These are phyloP conservation scores for Priceomyces haplophilus DNA, from an alignment of 805 yeast species.

Conservation along the genomic window DNA sequence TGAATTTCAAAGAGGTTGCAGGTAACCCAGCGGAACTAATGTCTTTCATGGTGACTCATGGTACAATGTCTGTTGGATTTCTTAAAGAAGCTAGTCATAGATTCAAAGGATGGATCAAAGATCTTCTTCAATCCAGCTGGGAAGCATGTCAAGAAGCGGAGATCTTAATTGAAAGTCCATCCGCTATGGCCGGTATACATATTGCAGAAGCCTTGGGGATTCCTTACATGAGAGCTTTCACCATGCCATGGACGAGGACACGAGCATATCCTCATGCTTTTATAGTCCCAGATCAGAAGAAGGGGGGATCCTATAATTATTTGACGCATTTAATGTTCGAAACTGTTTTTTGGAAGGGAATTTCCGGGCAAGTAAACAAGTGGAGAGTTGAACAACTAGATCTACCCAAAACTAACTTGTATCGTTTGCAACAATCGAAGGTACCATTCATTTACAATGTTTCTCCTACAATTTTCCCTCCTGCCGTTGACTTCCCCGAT, in stretches of 20 bases:
- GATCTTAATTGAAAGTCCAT: constrained; percentile 89
- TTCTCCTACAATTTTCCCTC: constrained; percentile 85
- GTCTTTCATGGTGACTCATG: constrained; percentile 90
- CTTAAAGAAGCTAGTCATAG: constrained; percentile 77
- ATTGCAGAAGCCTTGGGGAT: constrained; percentile 88
- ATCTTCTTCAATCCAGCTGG: constrained; percentile 74
- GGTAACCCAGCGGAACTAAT: constrained; percentile 92
- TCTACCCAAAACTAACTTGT: constrained; percentile 67
- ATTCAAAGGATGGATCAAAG: constrained; percentile 80
- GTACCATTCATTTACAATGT: constrained; percentile 89
- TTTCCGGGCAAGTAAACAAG: constrained; percentile 76
- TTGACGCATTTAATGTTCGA: constrained; percentile 92
- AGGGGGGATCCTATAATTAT: constrained; percentile 90
- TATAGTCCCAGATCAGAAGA: constrained; percentile 87
- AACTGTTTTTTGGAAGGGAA: constrained; percentile 90
- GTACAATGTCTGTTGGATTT: constrained; percentile 78
- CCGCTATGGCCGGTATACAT: constrained; percentile 93
- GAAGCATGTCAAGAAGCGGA: constrained; percentile 81
- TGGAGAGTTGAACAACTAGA: constrained; percentile 76
- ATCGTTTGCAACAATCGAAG: constrained; percentile 66
- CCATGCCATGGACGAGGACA: constrained; percentile 98
- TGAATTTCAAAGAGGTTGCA: constrained; percentile 72
- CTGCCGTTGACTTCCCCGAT: constrained; percentile 88
- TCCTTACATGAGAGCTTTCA: constrained; percentile 91
- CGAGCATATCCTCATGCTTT: constrained; percentile 96